Evolutionary conservation across 345 rosid genomes (phyloP).

Genomic region (Gossypium rotundifolium): DNA sequence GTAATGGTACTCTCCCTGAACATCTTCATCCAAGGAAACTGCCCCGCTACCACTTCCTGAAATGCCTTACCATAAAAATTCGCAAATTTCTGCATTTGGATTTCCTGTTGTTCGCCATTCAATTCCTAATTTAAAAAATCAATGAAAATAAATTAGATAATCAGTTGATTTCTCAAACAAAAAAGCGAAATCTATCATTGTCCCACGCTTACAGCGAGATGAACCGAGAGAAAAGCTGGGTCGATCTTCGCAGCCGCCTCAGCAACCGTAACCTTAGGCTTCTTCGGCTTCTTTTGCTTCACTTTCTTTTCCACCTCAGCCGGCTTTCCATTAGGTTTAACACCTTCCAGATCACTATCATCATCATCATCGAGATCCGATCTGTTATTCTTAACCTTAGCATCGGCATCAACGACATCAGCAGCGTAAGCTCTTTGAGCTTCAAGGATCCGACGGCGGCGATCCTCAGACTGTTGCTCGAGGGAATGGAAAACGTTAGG

Average conservation of each 20-base stretch:
- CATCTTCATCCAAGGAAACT: conserved; percentile 62
- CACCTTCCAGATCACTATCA: conserved; percentile 32
- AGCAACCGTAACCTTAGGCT: conserved; percentile 56
- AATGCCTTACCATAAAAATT: conserved; percentile 68
- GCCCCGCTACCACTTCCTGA: conserved; percentile 45
- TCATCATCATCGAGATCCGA: conserved; percentile 38
- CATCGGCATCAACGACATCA: conserved; percentile 15
- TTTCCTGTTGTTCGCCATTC: conserved; percentile 46
- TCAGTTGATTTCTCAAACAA: neutral
- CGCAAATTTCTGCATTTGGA: conserved; percentile 64
- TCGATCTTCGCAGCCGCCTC: conserved; percentile 66
- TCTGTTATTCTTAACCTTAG: conserved; percentile 21
- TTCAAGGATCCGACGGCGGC: conserved; percentile 38
- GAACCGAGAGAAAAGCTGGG: conserved; percentile 44
- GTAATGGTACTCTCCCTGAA: conserved; percentile 49
- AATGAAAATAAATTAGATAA: neutral
- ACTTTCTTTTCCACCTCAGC: conserved; percentile 31
- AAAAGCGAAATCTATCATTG: conserved; percentile 12
- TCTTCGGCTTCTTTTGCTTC: conserved; percentile 62
- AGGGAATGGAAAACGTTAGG: conserved; percentile 40
- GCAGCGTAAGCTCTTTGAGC: conserved; percentile 19
- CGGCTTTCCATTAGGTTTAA: conserved; percentile 28
- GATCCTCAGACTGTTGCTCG: conserved; percentile 55
- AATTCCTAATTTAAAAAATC: conserved; percentile 29
- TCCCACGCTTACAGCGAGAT: conserved; percentile 47